Percentiles rank a stretch among this genome's conserved stretches.
Conservation (phyloP, 2,329 filamentous ascomycete genomes). For the Colletotrichum scovillei region DNA sequence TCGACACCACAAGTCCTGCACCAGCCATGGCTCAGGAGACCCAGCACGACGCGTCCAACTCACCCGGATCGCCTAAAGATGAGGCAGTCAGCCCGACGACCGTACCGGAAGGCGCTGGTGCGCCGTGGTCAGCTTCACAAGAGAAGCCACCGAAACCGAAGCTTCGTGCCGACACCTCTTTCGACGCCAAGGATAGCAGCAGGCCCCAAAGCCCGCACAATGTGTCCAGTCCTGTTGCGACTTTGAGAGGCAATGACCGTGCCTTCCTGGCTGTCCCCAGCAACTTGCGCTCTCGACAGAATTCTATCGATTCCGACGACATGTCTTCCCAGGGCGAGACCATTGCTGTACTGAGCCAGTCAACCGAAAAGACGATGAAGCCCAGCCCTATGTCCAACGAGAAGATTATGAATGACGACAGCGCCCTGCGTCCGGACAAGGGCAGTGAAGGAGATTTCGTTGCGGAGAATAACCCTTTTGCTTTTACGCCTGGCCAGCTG, state of each 20-base stretch:
- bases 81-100: constrained; percentile 54
- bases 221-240: constrained; percentile 69
- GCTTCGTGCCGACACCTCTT: constrained; percentile 66
- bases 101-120: constrained; percentile 45
- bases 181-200: constrained; percentile 68
- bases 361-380: constrained; percentile 55
- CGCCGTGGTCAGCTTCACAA: constrained; percentile 41
- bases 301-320: constrained; percentile 77
- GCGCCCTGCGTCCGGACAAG: constrained; percentile 79
- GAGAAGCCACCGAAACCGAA: constrained; percentile 50
- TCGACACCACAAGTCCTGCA: constrained; percentile 40
- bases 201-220: constrained; percentile 80
- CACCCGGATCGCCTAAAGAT: constrained; percentile 51
- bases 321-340: constrained; percentile 72
- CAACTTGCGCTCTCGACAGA: constrained; percentile 70
- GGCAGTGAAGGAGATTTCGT: constrained; percentile 82
- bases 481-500: constrained; percentile 84
- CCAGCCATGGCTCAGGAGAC: constrained; percentile 44
- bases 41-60: constrained; percentile 41
- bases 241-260: constrained; percentile 56
- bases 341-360: constrained; percentile 60
- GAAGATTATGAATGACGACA: constrained; percentile 71
- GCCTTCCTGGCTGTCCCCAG: constrained; percentile 75
- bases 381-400: constrained; percentile 56
- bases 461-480: constrained; percentile 84